Evolutionary conservation across 208 protist species (phyloP), one percentile per base, ranked within the genome.

Genomic region (Blastocrithidia nonstop): DNA sequence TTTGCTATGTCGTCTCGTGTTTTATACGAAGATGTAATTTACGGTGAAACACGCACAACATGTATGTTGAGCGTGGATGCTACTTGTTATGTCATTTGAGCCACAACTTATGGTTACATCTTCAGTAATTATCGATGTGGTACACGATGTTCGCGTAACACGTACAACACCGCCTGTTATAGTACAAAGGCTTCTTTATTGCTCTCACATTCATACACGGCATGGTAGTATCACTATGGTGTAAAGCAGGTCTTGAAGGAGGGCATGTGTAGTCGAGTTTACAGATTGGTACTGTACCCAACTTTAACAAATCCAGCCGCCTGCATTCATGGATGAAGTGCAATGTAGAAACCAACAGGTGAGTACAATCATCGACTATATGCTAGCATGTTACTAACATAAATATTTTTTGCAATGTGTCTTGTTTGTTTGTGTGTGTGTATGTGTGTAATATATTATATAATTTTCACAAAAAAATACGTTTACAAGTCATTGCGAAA

Each of bases 211-310:
- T 79, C 64, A 35, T 83, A 72, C 25, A 75, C 64, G 16, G 62
- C 35, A 23, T 61, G 61, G 20, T 80, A 86, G 19, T 53, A 49
- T 72, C 77, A 87, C 44, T 87, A 68, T 3, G 71, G 66, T 20
- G 77, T 87, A 23, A 87, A 87, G 28, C 77, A 87, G 1, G 77
- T 87, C 32, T 53, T 71, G 44, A 80, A 87, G 9, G 71, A 76
- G 8, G 64, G 54, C 62, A 72, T 87, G 41, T 77, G 53, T 4
- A 87, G 60, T 4, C 77, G 68, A 25, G 61, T 67, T 20, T 76
- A 63, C 4, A 80, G 50, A 15, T 70, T 55, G 15, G 53, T 54
- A 40, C 63, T 82, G 57, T 54, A 80, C 29, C 77, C 77, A 1
- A 87, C 58, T 48, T 87, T 87, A 2, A 87, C 69, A 16, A 71